Conservation (phyloP, 768 basidiomycete species). For the Tricholoma sp. region DNA sequence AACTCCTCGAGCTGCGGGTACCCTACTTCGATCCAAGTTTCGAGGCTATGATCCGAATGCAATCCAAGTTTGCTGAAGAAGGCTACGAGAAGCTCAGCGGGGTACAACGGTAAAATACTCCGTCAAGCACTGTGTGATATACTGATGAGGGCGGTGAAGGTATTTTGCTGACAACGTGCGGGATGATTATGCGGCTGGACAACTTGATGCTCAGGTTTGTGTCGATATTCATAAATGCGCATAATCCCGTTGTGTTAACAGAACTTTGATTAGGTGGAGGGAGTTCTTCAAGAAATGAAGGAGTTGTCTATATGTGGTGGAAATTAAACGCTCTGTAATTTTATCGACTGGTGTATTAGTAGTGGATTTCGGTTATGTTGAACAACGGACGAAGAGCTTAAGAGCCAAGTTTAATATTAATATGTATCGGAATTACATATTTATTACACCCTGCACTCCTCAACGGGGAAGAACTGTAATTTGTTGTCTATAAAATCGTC, state of each 20-base stretch:
- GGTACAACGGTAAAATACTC: constrained; percentile 67
- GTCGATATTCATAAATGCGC: constrained; percentile 9
- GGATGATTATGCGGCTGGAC: constrained; percentile 96
- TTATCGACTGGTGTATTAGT: not conserved
- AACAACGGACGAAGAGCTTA: not conserved
- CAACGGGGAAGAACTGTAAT: not conserved
- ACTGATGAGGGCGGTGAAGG: constrained; percentile 29
- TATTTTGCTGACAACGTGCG: constrained; percentile 88
- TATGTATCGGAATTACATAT: not conserved
- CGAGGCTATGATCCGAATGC: constrained; percentile 98
- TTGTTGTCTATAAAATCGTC: not conserved
- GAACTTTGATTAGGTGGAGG: constrained; percentile 64
- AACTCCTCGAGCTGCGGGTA: constrained; percentile 89
- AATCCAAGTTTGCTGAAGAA: constrained; percentile 96
- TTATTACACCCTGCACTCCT: not conserved
- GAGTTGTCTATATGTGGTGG: constrained; percentile 92
- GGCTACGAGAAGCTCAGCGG: constrained; percentile 96
- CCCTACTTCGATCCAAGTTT: constrained; percentile 99
- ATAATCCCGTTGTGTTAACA: not conserved
- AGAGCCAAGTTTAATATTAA: too few relatives aligned
- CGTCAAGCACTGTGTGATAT: not conserved
- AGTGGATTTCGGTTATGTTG: not conserved
- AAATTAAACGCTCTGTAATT: constrained; percentile 16
- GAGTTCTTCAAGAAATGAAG: constrained; percentile 94
- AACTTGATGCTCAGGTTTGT: constrained; percentile 85